Conservation (phyloP, 176 grass and related monocot genomes). For the Canna indica region DNA sequence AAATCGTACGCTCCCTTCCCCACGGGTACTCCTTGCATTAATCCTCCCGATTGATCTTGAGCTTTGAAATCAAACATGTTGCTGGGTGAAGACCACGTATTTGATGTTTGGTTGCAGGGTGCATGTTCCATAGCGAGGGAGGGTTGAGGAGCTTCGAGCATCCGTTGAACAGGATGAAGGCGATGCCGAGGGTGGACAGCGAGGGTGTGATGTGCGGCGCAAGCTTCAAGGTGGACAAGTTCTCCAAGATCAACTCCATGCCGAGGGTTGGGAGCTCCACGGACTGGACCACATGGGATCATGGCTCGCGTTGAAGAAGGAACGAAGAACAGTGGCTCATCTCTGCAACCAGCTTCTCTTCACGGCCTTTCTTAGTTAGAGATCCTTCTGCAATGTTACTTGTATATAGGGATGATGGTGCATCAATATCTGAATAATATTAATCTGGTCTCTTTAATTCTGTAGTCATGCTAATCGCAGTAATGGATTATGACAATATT, state of each 20-base stretch:
- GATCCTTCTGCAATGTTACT: too few relatives aligned
- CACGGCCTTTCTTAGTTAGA: background rate
- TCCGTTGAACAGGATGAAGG: background rate
- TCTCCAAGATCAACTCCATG: background rate
- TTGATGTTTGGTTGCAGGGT: background rate
- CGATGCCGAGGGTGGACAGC: background rate
- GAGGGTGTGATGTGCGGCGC: background rate
- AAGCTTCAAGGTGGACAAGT: background rate
- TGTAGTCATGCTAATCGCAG: too few relatives aligned
- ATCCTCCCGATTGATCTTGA: background rate
- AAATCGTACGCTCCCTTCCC: background rate
- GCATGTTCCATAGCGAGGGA: conserved; percentile 5
- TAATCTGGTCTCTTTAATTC: too few relatives aligned
- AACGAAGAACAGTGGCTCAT: too few relatives aligned
- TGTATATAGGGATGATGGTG: too few relatives aligned
- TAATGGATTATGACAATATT: too few relatives aligned
- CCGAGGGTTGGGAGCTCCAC: background rate
- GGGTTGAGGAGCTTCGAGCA: conserved; percentile 2
- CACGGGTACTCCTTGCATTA: background rate
- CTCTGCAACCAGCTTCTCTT: too few relatives aligned
- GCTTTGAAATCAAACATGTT: background rate
- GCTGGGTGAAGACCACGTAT: too few relatives aligned
- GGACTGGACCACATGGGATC: background rate
- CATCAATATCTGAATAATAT: too few relatives aligned
- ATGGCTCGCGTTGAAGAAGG: background rate